Evolutionary conservation across 2,329 filamentous ascomycete species (phyloP), one percentile per base, ranked within the genome.

Genomic region (Fusarium nanum): DNA sequence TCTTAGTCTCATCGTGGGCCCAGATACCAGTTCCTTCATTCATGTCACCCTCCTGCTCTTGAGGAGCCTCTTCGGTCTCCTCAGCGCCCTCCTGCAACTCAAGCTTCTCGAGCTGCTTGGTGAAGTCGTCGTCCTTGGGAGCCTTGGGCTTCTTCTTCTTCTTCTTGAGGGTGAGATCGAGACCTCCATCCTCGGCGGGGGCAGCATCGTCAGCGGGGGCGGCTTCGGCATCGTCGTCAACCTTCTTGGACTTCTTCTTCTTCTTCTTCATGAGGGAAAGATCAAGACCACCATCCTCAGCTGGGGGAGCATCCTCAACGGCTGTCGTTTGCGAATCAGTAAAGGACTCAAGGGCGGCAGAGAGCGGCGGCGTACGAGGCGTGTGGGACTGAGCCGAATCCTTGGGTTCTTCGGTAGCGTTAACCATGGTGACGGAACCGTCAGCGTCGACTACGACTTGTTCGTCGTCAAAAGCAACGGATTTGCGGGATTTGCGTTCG

Each of bases 391-490:
- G 88, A 73, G 93, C 93, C 76, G 92, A 93, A 73, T 91, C 89
- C 84, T 94, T 94, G 70, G 91, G 87, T 76, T 93, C 92, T 77
- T 91, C 89, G 75, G 88, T 86, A 73, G 90, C 88, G 80, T 92
- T 89, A 80, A 89, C 87, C 82, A 92, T 90, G 77, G 89, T 93
- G 79, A 98, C 89, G 79, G 91, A 89, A 76, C 95, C 95, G 86
- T 97, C 93, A 82, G 89, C 89, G 85, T 97, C 93, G 80, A 98
- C 94, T 76, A 97, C 90, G 73, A 92, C 88, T 76, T 93, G 89
- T 78, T 93, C 93, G 82, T 96, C 92, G 79, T 91, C 94, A 82
- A 98, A 98, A 72, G 94, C 91, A 77, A 98, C 95, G 48, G 93
- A 97, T 84, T 98, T 97, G 83, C 94, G 92, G 77, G 91, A 89